Base-by-base conservation (phyloP, 768 basidiomycete genomes). In the Pisolithus orientalis region DNA sequence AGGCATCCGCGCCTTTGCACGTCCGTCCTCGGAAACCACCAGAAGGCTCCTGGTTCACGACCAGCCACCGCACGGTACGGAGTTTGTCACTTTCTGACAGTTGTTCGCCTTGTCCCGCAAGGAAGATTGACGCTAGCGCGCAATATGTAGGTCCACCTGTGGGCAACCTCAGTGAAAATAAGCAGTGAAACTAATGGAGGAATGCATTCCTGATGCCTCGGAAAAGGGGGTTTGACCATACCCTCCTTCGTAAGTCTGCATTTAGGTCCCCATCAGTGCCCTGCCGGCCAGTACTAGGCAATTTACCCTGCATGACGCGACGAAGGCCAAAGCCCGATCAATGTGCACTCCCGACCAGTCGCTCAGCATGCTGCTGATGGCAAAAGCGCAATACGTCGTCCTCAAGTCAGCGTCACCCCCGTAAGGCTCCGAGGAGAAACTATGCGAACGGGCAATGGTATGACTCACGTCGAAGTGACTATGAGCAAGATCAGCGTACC, bases 111-210 rank as follows among this genome's bases (percentile, higher is more conserved):
- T 39, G 53, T 17, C 24, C 51, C 74, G 68, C 47, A 74, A 90
- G 76, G 51, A 80, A 65, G 11, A 94, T 74, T 0, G 87, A 77
- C 1, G 94, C 92, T 27, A 96, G 64, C 0, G 90, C 87, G 58
- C 90, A 94, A 68, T 97, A 98, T 1, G 95, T 96, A 16, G 93
- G 89, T 6, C 95, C 95, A 17, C 94, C 94, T 93, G 57, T 21
- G 17, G 17, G 4, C 25, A 21, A 37, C 55, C 21, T 44, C 34
- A 25, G 37, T 17, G 49, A 37, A 27, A 24, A 51, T n/a, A 44
- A 25, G 39, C 16, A 25, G 39, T 14, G 27, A 43, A n/a, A 42
- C 13, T 24, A n/a, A 50, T 44, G 32, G 49, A 39, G 37, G 24
- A 8, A 13, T 16, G 53, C 73, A 17, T 51, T 89, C 92, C 94